A percentile compares a stretch with the other conserved stretches of the same genome.
These are phyloP conservation scores for Alternaria sp. DNA, from an alignment of 2,329 filamentous ascomycete species.

Conservation along the genomic window DNA sequence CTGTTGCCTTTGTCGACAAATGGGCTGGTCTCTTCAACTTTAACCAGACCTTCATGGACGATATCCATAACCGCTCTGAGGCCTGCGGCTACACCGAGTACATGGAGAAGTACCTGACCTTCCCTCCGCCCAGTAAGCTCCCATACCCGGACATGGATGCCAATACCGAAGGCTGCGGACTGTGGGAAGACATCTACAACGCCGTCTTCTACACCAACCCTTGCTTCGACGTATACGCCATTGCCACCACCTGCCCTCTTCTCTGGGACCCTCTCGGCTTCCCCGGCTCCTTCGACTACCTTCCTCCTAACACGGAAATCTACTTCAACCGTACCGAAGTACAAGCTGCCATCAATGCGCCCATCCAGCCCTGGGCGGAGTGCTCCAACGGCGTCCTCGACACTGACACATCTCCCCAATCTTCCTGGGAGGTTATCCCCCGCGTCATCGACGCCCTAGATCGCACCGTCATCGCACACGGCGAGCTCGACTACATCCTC, in stretches of 20 bases:
- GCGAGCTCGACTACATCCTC: conserved; percentile 73
- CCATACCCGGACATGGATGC: conserved; percentile 59
- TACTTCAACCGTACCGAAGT: conserved; percentile 78
- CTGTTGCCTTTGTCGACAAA: conserved; percentile 67
- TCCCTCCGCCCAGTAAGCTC: conserved; percentile 70
- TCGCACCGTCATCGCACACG: conserved; percentile 76
- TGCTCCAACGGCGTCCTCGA: conserved; percentile 61
- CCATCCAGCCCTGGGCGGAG: conserved; percentile 63
- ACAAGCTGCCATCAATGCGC: conserved; percentile 72
- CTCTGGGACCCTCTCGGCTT: conserved; percentile 74
- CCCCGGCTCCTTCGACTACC: conserved; percentile 70
- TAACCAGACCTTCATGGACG: conserved; percentile 65
- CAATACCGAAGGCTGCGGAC: conserved; percentile 61
- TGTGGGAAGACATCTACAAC: conserved; percentile 65
- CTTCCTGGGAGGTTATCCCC: conserved; percentile 67
- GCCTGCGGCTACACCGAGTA: conserved; percentile 70
- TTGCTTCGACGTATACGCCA: conserved; percentile 80
- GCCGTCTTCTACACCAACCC: conserved; percentile 71
- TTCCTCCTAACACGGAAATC: conserved; percentile 67
- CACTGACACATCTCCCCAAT: conserved; percentile 63
- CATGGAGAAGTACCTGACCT: conserved; percentile 68
- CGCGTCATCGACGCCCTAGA: conserved; percentile 76
- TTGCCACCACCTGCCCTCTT: conserved; percentile 75
- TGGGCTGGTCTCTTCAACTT: conserved; percentile 68
- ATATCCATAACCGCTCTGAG: conserved; percentile 62